phyloP scores from a whole-genome alignment of 1,139 yeast genomes.

The Hyphopichia pseudoburtonii region DNA sequence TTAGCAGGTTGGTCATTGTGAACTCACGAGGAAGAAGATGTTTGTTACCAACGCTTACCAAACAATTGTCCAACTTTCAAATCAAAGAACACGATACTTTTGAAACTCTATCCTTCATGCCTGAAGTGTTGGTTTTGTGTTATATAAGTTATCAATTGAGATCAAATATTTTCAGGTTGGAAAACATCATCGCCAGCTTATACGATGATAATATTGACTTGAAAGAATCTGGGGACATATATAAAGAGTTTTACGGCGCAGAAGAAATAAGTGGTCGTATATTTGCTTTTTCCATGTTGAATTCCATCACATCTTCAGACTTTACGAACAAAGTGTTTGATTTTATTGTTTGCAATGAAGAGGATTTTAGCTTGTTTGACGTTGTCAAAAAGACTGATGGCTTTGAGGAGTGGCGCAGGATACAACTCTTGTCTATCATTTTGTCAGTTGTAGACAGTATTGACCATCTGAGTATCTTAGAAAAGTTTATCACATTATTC shows the following conservation, averaged over 20 bases:
- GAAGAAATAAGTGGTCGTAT: slow-evolving; percentile 60
- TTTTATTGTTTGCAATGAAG: slow-evolving; percentile 40
- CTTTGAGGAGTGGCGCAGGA: slow-evolving; percentile 64
- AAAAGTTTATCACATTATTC: slow-evolving; percentile 10
- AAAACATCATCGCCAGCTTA: slow-evolving; percentile 51
- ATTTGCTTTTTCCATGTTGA: slow-evolving; percentile 45
- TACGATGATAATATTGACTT: slow-evolving; percentile 40
- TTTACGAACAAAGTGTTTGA: slow-evolving; percentile 44
- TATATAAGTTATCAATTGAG: slow-evolving; percentile 54
- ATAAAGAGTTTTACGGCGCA: slow-evolving; percentile 54
- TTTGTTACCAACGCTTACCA: slow-evolving; percentile 60
- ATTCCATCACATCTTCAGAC: slow-evolving; percentile 25
- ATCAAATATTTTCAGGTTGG: slow-evolving; percentile 59
- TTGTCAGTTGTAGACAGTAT: slow-evolving; percentile 31
- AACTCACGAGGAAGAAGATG: slow-evolving; percentile 67
- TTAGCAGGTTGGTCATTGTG: slow-evolving; percentile 46
- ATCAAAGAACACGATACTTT: slow-evolving; percentile 26
- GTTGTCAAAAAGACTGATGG: slow-evolving; percentile 64
- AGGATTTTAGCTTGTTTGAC: slow-evolving; percentile 40
- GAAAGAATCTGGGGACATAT: slow-evolving; percentile 33
- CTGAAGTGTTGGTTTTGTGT: slow-evolving; percentile 47
- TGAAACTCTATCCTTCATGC: slow-evolving; percentile 52
- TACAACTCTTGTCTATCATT: slow-evolving; percentile 56
- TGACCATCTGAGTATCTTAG: neutral
- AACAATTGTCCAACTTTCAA: slow-evolving; percentile 43